phyloP scores from a whole-genome alignment of 805 yeast genomes.

The Metschnikowia gelsemii region DNA sequence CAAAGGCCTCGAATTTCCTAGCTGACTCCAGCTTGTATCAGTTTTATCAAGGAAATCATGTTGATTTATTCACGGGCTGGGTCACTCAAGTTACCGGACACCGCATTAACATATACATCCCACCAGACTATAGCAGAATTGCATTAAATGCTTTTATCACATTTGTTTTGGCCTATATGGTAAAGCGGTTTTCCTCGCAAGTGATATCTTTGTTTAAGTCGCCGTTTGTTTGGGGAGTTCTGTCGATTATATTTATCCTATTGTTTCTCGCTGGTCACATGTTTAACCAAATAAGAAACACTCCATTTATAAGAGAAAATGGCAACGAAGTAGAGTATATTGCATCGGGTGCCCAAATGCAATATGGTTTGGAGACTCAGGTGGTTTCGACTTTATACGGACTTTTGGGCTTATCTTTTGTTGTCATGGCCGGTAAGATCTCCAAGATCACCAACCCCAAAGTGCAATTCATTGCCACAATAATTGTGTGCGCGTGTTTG shows the following conservation, averaged over 20 bases:
- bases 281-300: slow-evolving; percentile 85
- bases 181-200: slow-evolving; percentile 29
- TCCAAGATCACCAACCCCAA: slow-evolving; percentile 48
- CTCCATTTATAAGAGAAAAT: slow-evolving; percentile 35
- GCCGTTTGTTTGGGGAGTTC: slow-evolving; percentile 69
- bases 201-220: slow-evolving; percentile 45
- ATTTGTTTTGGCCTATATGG: slow-evolving; percentile 28
- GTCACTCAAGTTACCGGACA: slow-evolving; percentile 33
- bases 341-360: slow-evolving; percentile 41
- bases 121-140: slow-evolving; percentile 42
- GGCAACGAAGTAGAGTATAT: slow-evolving; percentile 14
- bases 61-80: slow-evolving; percentile 37
- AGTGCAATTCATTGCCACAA: slow-evolving; percentile 50
- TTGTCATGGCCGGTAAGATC: slow-evolving; percentile 57
- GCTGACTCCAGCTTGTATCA: slow-evolving; percentile 40
- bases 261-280: slow-evolving; percentile 86
- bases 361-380: slow-evolving; percentile 88
- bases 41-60: slow-evolving; percentile 48
- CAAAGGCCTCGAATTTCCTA: slow-evolving; percentile 17
- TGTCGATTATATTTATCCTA: slow-evolving; percentile 60
- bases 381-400: slow-evolving; percentile 75
- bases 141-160: slow-evolving; percentile 36
- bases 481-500: slow-evolving; percentile 43
- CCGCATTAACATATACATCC: slow-evolving; percentile 37
- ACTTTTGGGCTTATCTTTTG: slow-evolving; percentile 55